Evolutionary conservation across 106 monocot genomes (phyloP).

Genomic region (Platanthera guangdongensis): DNA sequence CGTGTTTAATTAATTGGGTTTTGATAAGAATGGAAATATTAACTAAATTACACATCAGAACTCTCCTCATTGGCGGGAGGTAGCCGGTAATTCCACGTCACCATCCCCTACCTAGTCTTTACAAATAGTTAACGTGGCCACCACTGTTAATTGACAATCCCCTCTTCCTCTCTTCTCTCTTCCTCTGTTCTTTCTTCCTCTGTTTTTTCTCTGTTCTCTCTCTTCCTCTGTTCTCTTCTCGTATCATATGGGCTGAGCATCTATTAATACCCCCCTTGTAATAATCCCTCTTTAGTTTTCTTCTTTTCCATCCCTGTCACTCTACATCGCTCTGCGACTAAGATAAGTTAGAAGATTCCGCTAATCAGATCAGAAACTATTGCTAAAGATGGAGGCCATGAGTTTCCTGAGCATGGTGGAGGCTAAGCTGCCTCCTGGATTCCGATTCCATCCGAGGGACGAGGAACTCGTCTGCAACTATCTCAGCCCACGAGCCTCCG

Average conservation of each 20-base stretch:
- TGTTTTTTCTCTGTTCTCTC: not conserved
- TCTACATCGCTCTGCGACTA: not conserved
- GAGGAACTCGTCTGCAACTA: constrained; percentile 15
- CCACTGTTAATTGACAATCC: too few species aligned
- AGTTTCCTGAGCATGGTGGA: constrained; percentile 62
- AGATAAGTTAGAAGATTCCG: not conserved
- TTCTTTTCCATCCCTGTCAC: not conserved
- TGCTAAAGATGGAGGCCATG: constrained; percentile 11
- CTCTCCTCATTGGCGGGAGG: too few species aligned
- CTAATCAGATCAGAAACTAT: not conserved
- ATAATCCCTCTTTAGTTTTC: not conserved
- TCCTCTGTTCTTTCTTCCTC: not conserved
- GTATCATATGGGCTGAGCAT: not conserved
- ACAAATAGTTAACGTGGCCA: too few species aligned
- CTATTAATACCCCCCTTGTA: not conserved
- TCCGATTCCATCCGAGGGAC: constrained; percentile 67
- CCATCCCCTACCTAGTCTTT: too few species aligned
- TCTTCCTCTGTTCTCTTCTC: not conserved
- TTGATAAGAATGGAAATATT: too few species aligned
- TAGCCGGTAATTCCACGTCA: too few species aligned
- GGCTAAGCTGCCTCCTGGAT: constrained; percentile 48
- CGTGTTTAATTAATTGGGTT: too few species aligned
- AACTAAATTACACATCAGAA: too few species aligned
- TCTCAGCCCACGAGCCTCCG: too few species aligned
- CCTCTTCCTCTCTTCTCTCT: too few species aligned